A percentile compares a stretch with the other conserved stretches of the same genome.
phyloP scores from a whole-genome alignment of 73 alveolate species.

The Paramecium octaurelia region DNA sequence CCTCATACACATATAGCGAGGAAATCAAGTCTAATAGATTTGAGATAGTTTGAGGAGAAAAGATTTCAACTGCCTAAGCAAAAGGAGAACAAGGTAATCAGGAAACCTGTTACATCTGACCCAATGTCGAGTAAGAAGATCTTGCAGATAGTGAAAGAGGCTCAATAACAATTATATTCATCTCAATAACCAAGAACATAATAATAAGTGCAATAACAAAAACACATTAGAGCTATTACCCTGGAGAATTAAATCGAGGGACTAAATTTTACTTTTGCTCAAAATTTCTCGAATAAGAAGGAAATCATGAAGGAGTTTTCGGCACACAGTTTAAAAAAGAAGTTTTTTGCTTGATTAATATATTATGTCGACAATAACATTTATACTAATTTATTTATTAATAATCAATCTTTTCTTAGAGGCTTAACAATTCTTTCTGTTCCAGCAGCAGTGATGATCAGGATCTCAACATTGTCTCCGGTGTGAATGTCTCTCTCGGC shows the following conservation, averaged over 20 bases:
- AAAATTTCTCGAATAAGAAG: constrained; percentile 20
- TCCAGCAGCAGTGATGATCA: background rate
- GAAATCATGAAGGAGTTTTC: constrained; percentile 33
- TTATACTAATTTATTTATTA: constrained; percentile 28
- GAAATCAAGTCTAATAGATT: background rate
- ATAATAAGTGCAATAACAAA: background rate
- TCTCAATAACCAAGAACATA: constrained; percentile 23
- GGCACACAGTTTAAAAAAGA: background rate
- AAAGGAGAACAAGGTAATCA: background rate
- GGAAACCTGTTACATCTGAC: background rate
- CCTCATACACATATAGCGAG: background rate
- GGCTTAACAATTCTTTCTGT: constrained; percentile 55
- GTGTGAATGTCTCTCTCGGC: constrained; percentile 94
- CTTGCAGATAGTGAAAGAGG: constrained; percentile 20
- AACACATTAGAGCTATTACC: background rate
- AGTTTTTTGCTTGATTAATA: constrained; percentile 33
- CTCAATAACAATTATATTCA: background rate
- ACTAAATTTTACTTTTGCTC: constrained; percentile 32
- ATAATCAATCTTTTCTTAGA: constrained; percentile 56
- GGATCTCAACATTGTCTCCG: constrained; percentile 72
- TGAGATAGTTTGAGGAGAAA: background rate
- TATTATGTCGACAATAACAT: background rate
- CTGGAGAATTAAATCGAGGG: constrained; percentile 28
- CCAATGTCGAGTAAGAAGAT: constrained; percentile 17
- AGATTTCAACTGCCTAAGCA: background rate